These are phyloP conservation scores for Leishmania major DNA, from an alignment of 208 protist species.

Conservation along the genomic window DNA sequence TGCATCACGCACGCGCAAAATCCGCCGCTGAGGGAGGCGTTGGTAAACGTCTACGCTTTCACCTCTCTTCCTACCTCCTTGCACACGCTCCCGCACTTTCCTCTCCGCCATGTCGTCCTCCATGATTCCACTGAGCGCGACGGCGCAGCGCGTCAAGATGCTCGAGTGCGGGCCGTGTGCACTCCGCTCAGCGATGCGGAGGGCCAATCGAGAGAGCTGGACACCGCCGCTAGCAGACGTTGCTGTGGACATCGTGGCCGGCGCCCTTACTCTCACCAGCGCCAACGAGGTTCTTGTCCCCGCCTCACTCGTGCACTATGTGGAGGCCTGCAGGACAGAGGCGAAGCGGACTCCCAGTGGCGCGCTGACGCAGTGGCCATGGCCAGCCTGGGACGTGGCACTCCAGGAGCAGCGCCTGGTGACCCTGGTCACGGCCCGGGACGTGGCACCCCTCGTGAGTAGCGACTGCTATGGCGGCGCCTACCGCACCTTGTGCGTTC, in stretches of 20 bases:
- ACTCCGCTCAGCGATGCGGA: constrained; percentile 22
- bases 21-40: background rate
- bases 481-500: constrained; percentile 52
- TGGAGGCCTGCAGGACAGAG: constrained; percentile 19
- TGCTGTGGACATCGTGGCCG: constrained; percentile 47
- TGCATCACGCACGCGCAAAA: background rate
- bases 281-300: constrained; percentile 72
- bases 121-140: constrained; percentile 22
- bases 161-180: constrained; percentile 63
- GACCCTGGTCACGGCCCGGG: constrained; percentile 16
- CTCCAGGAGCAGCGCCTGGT: constrained; percentile 22
- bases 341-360: background rate
- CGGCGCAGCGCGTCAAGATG: constrained; percentile 32
- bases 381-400: constrained; percentile 34
- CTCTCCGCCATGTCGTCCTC: constrained; percentile 14
- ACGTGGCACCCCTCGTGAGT: constrained; percentile 6
- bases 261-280: constrained; percentile 46
- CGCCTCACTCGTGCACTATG: constrained; percentile 39
- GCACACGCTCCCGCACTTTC: background rate
- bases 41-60: background rate
- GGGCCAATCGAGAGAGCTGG: background rate
- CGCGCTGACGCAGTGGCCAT: constrained; percentile 8
- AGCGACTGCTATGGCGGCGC: constrained; percentile 22
- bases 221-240: constrained; percentile 24
- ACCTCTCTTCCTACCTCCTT: background rate